Evolutionary conservation across 805 yeast species (phyloP).

Genomic region (Yamadazyma ubonensis): DNA sequence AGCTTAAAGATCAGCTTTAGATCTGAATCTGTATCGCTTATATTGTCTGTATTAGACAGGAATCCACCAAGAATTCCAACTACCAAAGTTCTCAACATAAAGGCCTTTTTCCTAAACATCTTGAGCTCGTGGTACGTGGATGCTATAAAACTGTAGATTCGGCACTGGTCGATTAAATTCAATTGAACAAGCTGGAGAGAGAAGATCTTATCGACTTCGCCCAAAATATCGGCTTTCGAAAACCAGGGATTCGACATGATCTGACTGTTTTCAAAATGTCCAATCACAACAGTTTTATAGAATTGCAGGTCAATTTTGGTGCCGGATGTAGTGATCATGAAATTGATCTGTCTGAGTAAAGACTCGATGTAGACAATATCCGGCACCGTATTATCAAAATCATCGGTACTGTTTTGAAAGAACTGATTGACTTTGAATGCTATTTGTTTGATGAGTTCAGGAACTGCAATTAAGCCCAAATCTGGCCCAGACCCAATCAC

Average conservation of each 20-base stretch:
- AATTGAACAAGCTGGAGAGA: slow-evolving; percentile 35
- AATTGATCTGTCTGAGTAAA: slow-evolving; percentile 58
- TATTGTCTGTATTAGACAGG: too few species aligned
- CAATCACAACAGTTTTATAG: slow-evolving; percentile 42
- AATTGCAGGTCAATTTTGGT: too few species aligned
- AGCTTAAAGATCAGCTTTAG: slow-evolving; percentile 10
- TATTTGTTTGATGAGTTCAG: slow-evolving; percentile 34
- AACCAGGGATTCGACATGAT: slow-evolving; percentile 23
- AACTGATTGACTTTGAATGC: slow-evolving; percentile 26
- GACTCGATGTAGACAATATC: slow-evolving; percentile 75
- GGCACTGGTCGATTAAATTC: slow-evolving; percentile 52
- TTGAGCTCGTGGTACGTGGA: slow-evolving; percentile 60
- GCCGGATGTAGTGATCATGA: slow-evolving; percentile 56
- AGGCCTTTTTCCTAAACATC: slow-evolving; percentile 63
- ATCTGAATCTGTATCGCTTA: not conserved
- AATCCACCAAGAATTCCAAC: slow-evolving; percentile 31
- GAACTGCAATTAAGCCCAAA: slow-evolving; percentile 25
- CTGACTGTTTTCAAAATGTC: slow-evolving; percentile 21
- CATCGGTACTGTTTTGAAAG: slow-evolving; percentile 48
- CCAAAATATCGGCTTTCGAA: slow-evolving; percentile 41
- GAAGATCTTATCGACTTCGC: slow-evolving; percentile 35
- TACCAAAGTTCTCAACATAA: slow-evolving; percentile 65
- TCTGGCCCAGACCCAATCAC: slow-evolving; percentile 21
- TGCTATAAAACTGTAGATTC: slow-evolving; percentile 66
- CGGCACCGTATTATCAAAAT: slow-evolving; percentile 75